Conservation (phyloP, 805 yeast species). For the Kockiozyma suomiensis region DNA sequence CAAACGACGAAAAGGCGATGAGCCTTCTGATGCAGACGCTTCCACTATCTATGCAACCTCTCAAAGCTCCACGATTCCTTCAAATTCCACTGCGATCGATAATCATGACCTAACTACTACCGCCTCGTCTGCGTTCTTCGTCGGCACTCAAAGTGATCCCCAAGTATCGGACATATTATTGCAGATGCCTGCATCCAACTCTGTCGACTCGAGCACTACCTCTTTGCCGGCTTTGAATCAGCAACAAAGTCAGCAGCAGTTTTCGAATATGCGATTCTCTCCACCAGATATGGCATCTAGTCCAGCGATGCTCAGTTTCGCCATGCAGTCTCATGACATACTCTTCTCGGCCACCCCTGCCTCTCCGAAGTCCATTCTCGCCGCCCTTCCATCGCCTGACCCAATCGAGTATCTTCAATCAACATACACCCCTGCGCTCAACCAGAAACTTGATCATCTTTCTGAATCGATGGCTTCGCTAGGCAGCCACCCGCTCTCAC, state of each 20-base stretch:
- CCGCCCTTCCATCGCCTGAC: conserved; percentile 1
- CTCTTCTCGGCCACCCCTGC: neutral
- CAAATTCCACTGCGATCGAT: neutral
- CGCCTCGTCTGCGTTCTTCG: too few relatives aligned
- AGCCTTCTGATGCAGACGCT: neutral
- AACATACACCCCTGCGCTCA: conserved; percentile 17
- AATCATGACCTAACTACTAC: too few relatives aligned
- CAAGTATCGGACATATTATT: neutral
- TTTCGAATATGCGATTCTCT: neutral
- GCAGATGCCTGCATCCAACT: neutral
- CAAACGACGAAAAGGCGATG: conserved; percentile 23
- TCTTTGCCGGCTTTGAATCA: too few relatives aligned
- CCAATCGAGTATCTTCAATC: conserved; percentile 15
- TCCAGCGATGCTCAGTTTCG: neutral
- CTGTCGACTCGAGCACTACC: neutral
- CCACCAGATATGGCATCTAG: neutral
- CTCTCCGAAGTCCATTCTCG: neutral
- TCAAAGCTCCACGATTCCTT: neutral
- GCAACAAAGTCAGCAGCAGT: neutral
- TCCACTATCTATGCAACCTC: neutral
- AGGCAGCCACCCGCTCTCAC: conserved; percentile 10
- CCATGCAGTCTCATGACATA: neutral
- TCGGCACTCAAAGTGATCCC: neutral
- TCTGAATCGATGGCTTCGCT: conserved; percentile 2
- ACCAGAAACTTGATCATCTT: conserved; percentile 1